Evolutionary conservation across 176 grass and related monocot species (phyloP), one percentile per base, ranked within the genome.

Genomic region (Oryza meyeriana): DNA sequence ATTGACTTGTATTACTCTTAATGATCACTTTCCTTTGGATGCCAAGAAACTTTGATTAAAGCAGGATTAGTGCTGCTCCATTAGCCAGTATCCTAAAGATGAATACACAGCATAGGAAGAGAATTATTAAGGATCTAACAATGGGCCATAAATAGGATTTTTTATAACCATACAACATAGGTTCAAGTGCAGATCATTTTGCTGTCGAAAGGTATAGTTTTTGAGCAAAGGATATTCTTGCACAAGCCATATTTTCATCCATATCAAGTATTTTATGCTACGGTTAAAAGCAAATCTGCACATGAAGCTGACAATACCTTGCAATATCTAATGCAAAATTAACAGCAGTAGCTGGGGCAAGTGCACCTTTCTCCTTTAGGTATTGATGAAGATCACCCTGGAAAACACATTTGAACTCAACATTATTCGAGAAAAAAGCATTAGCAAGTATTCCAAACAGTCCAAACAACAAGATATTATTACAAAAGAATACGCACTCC

Each of bases 301-400:
- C 57, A 66, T 61, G 74, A 89, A 59, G 40, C 61, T 32, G 32
- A 75, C 66, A 45, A 86, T 95, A 99, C 97, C 97, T 99, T 73
- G 97, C 97, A 34, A 99, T 99, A 66, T 99, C 97, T 76, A 96
- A 77, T 41, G 93, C 93, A 70, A 99, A 99, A 79, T 90, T 99
- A 79, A 99, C 45, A 68, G 97, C 91, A 22, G 69, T 83, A 75
- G 79, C 58, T 87, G 93, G 83, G 63, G 35, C 82, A 47, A 99
- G 93, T 50, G 91, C 73, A 34, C 93, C 87, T 83, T 96, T 99
- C 3, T 99, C 97, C 86, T 99, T 99, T 35, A 99, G 81, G 83
- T 96, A 90, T 81, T 99, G 97, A 87, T 99, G 97, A 79, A 99
- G 93, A 90, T 99, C 97, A 48, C 97, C 97, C 97, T 99, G 78